Percentiles rank a stretch among this genome's conserved stretches.
Evolutionary conservation across 345 rosid species (phyloP).

Genomic region (Eucalyptus sp.): DNA sequence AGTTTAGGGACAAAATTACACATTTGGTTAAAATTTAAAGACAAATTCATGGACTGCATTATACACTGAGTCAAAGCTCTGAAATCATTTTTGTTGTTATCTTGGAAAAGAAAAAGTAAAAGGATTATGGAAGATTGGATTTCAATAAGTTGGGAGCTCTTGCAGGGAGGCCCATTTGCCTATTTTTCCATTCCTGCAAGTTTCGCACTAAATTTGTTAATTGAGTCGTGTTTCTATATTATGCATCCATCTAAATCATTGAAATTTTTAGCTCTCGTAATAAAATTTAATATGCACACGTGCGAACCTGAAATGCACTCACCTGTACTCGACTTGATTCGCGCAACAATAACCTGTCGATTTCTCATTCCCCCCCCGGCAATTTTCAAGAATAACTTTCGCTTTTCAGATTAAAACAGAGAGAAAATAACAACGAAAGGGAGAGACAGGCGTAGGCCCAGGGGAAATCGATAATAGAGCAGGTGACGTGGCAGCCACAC

Average conservation of each 20-base stretch:
- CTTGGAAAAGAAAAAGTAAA: too few relatives aligned
- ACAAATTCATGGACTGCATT: rapidly evolving
- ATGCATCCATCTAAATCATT: not conserved
- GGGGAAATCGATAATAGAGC: not conserved
- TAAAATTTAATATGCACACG: not conserved
- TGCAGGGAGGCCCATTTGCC: not conserved
- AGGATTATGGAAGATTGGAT: not conserved
- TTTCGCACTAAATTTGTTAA: not conserved
- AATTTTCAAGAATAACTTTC: not conserved
- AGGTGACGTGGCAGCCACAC: not conserved
- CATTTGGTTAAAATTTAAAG: rapidly evolving
- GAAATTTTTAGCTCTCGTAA: not conserved
- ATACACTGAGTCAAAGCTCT: too few relatives aligned
- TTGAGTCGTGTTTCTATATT: not conserved
- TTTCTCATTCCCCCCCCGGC: not conserved
- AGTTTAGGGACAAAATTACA: rapidly evolving
- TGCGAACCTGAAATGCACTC: not conserved
- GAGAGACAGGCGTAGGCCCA: not conserved
- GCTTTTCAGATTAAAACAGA: not conserved
- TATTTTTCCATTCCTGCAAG: not conserved
- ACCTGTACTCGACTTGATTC: not conserved
- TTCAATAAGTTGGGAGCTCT: not conserved
- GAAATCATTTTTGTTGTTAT: too few relatives aligned
- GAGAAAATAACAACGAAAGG: not conserved
- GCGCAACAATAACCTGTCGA: not conserved